Percentiles rank a stretch among this genome's conserved stretches.
Evolutionary conservation across 129 eudicot species (phyloP).

Genomic region (Cynara cardunculus): DNA sequence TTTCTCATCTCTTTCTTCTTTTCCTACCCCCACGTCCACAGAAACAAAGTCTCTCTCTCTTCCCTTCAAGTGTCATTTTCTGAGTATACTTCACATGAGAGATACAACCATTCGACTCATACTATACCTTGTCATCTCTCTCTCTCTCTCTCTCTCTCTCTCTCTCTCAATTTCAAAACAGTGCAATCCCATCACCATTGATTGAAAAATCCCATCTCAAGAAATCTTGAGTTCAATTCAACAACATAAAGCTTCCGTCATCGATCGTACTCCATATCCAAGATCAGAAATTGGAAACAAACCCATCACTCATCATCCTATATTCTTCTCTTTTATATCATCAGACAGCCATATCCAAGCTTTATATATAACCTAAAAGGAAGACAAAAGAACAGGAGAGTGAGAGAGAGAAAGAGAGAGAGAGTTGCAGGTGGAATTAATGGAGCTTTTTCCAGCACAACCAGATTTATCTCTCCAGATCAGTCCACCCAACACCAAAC

Average conservation of each 20-base stretch:
- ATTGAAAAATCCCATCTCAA: slow-evolving; percentile 10
- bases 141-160: slow-evolving; percentile 26
- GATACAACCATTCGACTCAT: slow-evolving; percentile 61
- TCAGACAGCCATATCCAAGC: background rate
- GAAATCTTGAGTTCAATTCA: slow-evolving; percentile 10
- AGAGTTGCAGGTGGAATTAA: slow-evolving; percentile 18
- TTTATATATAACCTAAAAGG: slow-evolving; percentile 3
- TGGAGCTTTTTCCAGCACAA: slow-evolving; percentile 96
- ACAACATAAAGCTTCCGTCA: slow-evolving; percentile 12
- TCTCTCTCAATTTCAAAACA: slow-evolving; percentile 24
- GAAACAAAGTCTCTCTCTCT: slow-evolving; percentile 6
- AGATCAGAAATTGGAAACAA: slow-evolving; percentile 10
- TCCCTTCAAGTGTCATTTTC: slow-evolving; percentile 69
- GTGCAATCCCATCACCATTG: slow-evolving; percentile 24
- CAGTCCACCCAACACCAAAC: slow-evolving; percentile 79
- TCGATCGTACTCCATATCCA: slow-evolving; percentile 12
- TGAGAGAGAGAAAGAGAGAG: background rate
- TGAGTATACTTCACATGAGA: slow-evolving; percentile 74
- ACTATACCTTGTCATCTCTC: slow-evolving; percentile 15
- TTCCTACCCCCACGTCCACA: slow-evolving; percentile 62
- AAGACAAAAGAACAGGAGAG: slow-evolving; percentile 1
- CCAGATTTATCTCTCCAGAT: slow-evolving; percentile 94
- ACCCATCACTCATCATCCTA: background rate
- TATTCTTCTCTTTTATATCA: slow-evolving; percentile 12
- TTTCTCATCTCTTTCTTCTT: slow-evolving; percentile 6